Evolutionary conservation across 352 stramenopile species (phyloP), one percentile per base, ranked within the genome.

Genomic region (Globisporangium perplexum): DNA sequence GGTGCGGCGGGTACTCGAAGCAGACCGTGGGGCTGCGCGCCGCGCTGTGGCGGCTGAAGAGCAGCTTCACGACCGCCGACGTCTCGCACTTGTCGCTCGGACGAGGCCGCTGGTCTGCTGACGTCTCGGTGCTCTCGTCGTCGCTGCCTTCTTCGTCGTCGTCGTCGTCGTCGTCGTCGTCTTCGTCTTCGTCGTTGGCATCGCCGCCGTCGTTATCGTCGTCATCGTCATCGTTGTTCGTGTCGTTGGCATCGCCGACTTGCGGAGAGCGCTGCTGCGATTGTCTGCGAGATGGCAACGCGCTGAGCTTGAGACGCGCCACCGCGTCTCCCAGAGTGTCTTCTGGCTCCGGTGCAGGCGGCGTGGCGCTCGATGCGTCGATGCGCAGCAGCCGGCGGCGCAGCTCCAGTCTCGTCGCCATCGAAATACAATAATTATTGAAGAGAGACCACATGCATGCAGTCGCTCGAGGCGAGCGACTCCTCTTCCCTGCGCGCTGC

Each of bases 1-100:
- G 67, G 26, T 87, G 77, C 41, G 69, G 53, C 1, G 89, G 86
- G 57, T 97, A 97, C 46, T 96, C 86, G 50, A 97, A 96, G 66
- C 88, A 96, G 12, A 97, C 68, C 0, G 85, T 95, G 3, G 80
- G 75, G 14, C 63, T 66, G 7, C 83, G 71, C 28, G 68, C 62
- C 12, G 66, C 71, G 39, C 79, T 66, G 47, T 50, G 69, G 17
- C 70, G 68, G 54, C 77, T 89, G 42, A 80, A 79, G 23, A 83
- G 50, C 5, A 90, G 51, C 41, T 83, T 85, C 23, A 88, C 61
- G 0, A 75, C 56, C 1, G 46, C 4, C 15, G 72, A 66, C 17
- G 62, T 70, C 7, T 64, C 62, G 30, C 60, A 80, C 22, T 79
- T 80, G 15, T 72, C 57, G 17, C 51, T 68, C 47, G 15, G 26